These are phyloP conservation scores for Globisporangium okanoganense DNA, from an alignment of 352 stramenopile genomes.

Conservation along the genomic window DNA sequence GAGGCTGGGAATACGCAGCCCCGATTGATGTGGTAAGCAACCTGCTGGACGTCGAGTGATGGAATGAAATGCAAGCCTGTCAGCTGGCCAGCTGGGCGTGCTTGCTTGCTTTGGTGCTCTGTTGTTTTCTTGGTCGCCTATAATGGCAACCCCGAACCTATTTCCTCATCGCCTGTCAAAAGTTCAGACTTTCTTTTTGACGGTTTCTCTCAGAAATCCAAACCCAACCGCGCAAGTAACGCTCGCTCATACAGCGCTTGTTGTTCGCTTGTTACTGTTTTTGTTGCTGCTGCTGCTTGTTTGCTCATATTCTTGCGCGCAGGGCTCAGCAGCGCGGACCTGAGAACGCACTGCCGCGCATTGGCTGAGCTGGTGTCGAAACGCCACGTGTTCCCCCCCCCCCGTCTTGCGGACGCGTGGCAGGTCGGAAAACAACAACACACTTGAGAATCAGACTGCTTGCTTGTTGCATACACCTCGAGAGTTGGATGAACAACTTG, in stretches of 20 bases:
- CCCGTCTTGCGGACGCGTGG: background rate
- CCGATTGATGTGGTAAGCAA: background rate
- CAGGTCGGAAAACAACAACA: background rate
- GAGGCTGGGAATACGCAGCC: constrained; percentile 4
- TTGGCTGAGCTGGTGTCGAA: background rate
- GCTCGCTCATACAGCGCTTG: background rate
- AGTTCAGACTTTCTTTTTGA: background rate
- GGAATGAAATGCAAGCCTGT: background rate
- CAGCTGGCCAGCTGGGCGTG: background rate
- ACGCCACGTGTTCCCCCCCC: background rate
- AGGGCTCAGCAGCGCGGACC: too few species aligned
- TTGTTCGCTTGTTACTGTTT: background rate
- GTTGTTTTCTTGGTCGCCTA: background rate
- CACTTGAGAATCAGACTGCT: background rate
- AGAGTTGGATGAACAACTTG: too few species aligned
- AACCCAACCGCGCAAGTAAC: background rate
- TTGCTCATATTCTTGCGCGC: background rate
- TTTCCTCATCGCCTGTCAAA: background rate
- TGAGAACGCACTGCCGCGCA: background rate
- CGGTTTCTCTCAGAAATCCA: background rate
- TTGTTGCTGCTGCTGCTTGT: background rate
- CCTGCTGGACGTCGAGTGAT: background rate
- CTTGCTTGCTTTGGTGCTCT: background rate
- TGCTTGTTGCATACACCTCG: background rate
- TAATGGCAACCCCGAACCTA: background rate